Percentiles rank a stretch among this genome's conserved stretches.
These are phyloP conservation scores for Suillus subalutaceus DNA, from an alignment of 768 basidiomycete genomes.

Conservation along the genomic window DNA sequence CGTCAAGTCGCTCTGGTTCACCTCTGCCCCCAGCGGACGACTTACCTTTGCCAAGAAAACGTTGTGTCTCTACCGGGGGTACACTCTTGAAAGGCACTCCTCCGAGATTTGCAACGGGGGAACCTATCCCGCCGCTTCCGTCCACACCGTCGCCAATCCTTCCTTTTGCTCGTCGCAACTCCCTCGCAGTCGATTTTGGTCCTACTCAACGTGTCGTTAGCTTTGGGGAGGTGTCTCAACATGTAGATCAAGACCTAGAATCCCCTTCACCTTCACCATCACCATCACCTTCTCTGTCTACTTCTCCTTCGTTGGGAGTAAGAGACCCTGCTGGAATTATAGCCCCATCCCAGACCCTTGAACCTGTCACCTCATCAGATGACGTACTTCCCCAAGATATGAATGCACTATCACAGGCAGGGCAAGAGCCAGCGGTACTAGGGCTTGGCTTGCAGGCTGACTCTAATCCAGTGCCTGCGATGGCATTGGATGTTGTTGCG, in stretches of 20 bases:
- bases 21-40: conserved; percentile 21
- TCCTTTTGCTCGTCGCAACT: conserved; percentile 27
- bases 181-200: conserved; percentile 28
- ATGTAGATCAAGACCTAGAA: conserved; percentile 7
- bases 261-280: background rate
- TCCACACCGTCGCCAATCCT: conserved; percentile 9
- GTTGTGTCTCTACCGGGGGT: conserved; percentile 31
- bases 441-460: background rate
- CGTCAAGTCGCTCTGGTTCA: conserved; percentile 23
- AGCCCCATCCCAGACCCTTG: background rate
- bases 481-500: background rate
- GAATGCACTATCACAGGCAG: conserved; percentile 7
- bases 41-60: conserved; percentile 26
- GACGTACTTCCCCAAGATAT: conserved; percentile 1
- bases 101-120: conserved; percentile 18
- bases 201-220: conserved; percentile 25
- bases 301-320: conserved; percentile 4
- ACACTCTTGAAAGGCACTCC: conserved; percentile 19
- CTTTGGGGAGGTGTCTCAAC: conserved; percentile 15
- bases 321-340: background rate
- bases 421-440: conserved; percentile 8
- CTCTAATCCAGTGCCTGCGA: background rate
- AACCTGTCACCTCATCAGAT: background rate
- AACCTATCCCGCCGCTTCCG: conserved; percentile 31
- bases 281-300: background rate